Conservation (phyloP, 257 asterid genomes). For the Solanum clarkiae region DNA sequence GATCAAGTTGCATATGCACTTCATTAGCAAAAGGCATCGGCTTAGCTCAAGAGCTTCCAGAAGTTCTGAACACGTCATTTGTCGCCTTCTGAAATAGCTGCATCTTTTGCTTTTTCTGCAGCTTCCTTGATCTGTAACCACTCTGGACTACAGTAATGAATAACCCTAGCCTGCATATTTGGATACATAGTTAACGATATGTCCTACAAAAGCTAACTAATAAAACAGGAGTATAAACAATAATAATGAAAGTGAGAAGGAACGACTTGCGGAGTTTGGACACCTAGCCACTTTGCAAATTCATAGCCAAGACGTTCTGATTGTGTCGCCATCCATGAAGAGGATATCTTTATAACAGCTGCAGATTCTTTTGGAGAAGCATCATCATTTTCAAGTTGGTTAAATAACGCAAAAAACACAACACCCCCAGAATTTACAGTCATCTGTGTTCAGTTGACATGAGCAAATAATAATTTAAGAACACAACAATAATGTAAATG, state of each 20-base stretch:
- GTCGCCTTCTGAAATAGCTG: conserved; percentile 64
- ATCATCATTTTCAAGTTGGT: conserved; percentile 58
- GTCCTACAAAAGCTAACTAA: background rate
- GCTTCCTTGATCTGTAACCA: conserved; percentile 93
- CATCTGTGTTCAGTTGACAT: conserved; percentile 39
- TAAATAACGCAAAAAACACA: conserved; percentile 86
- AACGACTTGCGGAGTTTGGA: conserved; percentile 93
- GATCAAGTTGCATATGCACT: conserved; percentile 26
- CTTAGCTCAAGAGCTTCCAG: conserved; percentile 99
- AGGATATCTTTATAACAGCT: conserved; percentile 91
- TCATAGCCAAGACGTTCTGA: conserved; percentile 97
- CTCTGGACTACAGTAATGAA: conserved; percentile 81
- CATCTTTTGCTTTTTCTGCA: conserved; percentile 77
- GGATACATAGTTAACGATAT: conserved; percentile 4
- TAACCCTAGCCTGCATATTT: conserved; percentile 68
- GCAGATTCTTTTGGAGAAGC: conserved; percentile 74
- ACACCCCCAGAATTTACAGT: conserved; percentile 99
- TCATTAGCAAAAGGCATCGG: conserved; percentile 88
- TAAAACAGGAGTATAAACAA: background rate
- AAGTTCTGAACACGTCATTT: conserved; percentile 92
- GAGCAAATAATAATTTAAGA: conserved; percentile 8
- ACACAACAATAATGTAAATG: conserved; percentile 1
- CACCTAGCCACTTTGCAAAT: conserved; percentile 98
- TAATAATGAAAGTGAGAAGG: conserved; percentile 21
- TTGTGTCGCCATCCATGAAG: conserved; percentile 99